Evolutionary conservation across 2,329 filamentous ascomycete species (phyloP).

Genomic region (Chrysoporthe puriensis): DNA sequence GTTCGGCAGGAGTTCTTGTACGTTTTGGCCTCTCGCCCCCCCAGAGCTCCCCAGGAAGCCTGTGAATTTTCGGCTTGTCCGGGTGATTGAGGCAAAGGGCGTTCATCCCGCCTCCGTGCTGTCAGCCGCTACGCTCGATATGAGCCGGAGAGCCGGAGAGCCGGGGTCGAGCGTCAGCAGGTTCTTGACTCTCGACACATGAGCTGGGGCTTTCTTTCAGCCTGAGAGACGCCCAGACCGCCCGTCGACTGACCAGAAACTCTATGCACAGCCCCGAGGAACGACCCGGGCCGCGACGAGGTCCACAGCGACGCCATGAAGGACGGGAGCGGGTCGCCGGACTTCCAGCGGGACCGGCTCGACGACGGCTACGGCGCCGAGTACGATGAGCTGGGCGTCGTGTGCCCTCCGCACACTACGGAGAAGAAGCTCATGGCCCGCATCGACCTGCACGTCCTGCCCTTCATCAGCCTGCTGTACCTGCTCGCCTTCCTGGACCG

Average conservation of each 20-base stretch:
- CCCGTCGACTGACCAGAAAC: neutral
- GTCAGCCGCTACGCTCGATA: too few relatives aligned
- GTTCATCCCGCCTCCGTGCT: too few relatives aligned
- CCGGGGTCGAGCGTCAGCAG: neutral
- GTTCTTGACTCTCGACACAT: neutral
- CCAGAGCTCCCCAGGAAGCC: neutral
- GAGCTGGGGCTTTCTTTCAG: neutral
- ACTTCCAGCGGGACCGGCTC: conserved; percentile 14
- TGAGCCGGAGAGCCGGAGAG: too few relatives aligned
- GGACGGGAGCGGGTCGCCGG: conserved; percentile 16
- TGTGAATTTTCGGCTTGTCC: neutral
- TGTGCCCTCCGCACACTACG: conserved; percentile 58
- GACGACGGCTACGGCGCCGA: conserved; percentile 30
- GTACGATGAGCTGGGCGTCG: conserved; percentile 39
- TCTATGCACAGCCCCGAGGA: conserved; percentile 1
- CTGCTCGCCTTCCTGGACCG: conserved; percentile 71
- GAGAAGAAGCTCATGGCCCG: conserved; percentile 69
- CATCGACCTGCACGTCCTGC: conserved; percentile 73
- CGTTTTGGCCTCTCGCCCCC: conserved; percentile 3
- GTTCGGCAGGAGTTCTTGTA: conserved; percentile 25
- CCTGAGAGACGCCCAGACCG: neutral
- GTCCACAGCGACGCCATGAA: conserved; percentile 9
- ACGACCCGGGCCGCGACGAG: conserved; percentile 4
- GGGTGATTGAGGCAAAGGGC: too few relatives aligned
- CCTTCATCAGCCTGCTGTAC: conserved; percentile 74